A percentile compares a stretch with the other conserved stretches of the same genome.
Evolutionary conservation across 1,139 yeast species (phyloP).

Genomic region (Pichia sp.): DNA sequence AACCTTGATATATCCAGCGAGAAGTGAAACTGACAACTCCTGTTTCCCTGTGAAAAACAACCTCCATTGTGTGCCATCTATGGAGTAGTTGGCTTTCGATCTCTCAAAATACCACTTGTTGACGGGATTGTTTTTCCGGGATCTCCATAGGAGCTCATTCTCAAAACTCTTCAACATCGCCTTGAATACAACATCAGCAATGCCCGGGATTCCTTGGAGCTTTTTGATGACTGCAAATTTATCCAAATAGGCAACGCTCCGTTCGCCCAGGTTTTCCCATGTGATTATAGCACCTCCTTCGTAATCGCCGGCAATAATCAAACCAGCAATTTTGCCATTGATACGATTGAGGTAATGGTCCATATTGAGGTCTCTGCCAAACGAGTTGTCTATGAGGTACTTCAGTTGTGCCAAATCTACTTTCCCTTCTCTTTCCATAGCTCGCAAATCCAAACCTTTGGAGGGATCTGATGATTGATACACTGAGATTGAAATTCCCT

Average conservation of each 20-base stretch:
- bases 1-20: constrained; percentile 36
- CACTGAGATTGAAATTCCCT: constrained; percentile 65
- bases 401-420: constrained; percentile 57
- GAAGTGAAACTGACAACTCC: constrained; percentile 28
- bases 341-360: constrained; percentile 64
- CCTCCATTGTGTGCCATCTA: constrained; percentile 57
- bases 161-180: constrained; percentile 66
- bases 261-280: constrained; percentile 33
- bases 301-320: constrained; percentile 87
- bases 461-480: constrained; percentile 32
- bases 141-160: constrained; percentile 81
- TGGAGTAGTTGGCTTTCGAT: constrained; percentile 63
- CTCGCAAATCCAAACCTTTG: constrained; percentile 38
- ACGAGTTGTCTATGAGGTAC: constrained; percentile 70
- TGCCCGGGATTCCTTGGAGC: constrained; percentile 87
- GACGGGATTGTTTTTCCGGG: constrained; percentile 79
- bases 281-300: constrained; percentile 95
- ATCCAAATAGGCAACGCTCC: constrained; percentile 67
- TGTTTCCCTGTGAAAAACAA: constrained; percentile 62
- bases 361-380: constrained; percentile 61
- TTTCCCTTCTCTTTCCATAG: constrained; percentile 43
- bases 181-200: constrained; percentile 90
- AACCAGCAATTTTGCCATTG: constrained; percentile 61
- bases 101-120: constrained; percentile 97
- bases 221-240: constrained; percentile 84